Evolutionary conservation across 2,329 filamentous ascomycete species (phyloP).

Genomic region (Didymellaceae sp.): DNA sequence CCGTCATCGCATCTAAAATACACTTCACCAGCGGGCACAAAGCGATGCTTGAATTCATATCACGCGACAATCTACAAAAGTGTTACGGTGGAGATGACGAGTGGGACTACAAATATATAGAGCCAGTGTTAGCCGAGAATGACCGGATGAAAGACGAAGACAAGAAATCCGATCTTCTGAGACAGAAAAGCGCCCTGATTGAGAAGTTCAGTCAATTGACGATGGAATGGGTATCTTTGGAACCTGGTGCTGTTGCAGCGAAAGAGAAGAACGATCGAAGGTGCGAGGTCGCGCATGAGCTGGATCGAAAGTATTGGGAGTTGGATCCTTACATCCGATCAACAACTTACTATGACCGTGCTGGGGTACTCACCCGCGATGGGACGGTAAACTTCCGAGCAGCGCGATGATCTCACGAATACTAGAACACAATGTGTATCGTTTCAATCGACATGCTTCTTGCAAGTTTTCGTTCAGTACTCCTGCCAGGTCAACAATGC

Average conservation of each 20-base stretch:
- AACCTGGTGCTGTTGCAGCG: neutral
- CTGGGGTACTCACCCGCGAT: neutral
- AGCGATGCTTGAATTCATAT: neutral
- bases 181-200: neutral
- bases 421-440: neutral
- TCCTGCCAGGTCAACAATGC: too few species aligned
- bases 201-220: neutral
- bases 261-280: neutral
- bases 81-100: neutral
- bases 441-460: too few species aligned
- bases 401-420: neutral
- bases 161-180: neutral
- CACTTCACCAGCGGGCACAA: neutral
- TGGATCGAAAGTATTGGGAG: neutral
- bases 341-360: neutral
- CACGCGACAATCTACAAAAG: neutral
- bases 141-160: neutral
- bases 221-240: neutral
- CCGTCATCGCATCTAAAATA: neutral
- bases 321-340: neutral
- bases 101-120: neutral
- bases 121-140: neutral
- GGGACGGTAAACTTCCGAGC: neutral
- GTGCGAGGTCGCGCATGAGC: neutral
- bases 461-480: too few species aligned